Conservation (phyloP, 139 green algal species). For the Auxenochlorella protothecoides region DNA sequence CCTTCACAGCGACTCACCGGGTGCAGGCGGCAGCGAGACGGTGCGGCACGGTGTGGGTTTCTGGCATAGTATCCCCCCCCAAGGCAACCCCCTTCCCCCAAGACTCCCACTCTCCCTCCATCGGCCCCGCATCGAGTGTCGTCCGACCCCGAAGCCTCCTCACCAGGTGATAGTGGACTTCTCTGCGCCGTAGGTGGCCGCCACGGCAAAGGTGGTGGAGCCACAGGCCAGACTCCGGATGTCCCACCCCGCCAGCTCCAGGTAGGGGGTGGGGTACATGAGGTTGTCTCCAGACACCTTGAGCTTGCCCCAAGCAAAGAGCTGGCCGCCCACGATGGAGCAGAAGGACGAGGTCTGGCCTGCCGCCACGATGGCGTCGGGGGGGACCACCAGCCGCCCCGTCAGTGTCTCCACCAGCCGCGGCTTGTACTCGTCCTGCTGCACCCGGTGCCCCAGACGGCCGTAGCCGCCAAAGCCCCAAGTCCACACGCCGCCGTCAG, state of each 20-base stretch:
- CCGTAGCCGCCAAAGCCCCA: slow-evolving; percentile 70
- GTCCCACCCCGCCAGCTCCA: slow-evolving; percentile 79
- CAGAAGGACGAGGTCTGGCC: slow-evolving; percentile 55
- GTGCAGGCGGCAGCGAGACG: too few relatives aligned
- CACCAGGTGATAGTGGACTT: slow-evolving; percentile 69
- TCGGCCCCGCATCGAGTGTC: neutral
- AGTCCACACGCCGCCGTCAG: slow-evolving; percentile 32
- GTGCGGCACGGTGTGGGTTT: too few relatives aligned
- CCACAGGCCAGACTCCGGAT: slow-evolving; percentile 69
- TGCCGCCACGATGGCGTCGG: slow-evolving; percentile 25
- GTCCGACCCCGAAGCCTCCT: too few relatives aligned
- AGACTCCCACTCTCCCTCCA: too few relatives aligned
- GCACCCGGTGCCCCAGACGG: slow-evolving; percentile 76
- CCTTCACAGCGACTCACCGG: too few relatives aligned
- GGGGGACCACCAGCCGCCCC: slow-evolving; percentile 31
- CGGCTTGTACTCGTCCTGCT: slow-evolving; percentile 74
- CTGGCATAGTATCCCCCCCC: too few relatives aligned
- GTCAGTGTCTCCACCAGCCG: slow-evolving; percentile 58
- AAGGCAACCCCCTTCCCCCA: too few relatives aligned
- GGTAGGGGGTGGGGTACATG: slow-evolving; percentile 75
- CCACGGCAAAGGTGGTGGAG: slow-evolving; percentile 58
- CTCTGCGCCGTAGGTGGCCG: slow-evolving; percentile 45
- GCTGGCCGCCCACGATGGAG: slow-evolving; percentile 55
- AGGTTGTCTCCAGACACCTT: slow-evolving; percentile 75
- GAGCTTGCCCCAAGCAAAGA: slow-evolving; percentile 88